Percentiles rank a stretch among this genome's conserved stretches.
These are phyloP conservation scores for Iris pallida DNA, from an alignment of 116 monocot genomes.

Conservation along the genomic window DNA sequence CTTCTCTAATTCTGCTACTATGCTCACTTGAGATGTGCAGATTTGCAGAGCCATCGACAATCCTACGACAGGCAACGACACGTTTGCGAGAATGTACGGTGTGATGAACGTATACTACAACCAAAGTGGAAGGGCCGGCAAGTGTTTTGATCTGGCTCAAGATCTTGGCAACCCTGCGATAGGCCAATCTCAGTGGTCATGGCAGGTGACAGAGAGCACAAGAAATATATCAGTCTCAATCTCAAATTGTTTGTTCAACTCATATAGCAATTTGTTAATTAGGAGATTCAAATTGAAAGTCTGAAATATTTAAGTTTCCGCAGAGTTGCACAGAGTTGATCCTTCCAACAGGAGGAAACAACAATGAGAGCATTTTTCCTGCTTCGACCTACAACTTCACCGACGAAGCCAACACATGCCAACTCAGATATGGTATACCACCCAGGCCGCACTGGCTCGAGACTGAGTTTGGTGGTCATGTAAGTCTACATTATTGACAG, in stretches of 20 bases:
- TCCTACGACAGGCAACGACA: conserved; percentile 22
- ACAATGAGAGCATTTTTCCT: conserved; percentile 32
- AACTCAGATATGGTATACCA: neutral
- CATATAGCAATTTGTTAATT: too few species aligned
- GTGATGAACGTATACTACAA: conserved; percentile 53
- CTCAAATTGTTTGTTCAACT: neutral
- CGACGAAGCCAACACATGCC: neutral
- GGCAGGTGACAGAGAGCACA: conserved; percentile 30
- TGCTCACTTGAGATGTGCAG: conserved; percentile 3
- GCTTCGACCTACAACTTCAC: conserved; percentile 8
- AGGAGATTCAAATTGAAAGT: neutral
- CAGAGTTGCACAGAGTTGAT: conserved; percentile 42
- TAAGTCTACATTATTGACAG: conserved; percentile 8
- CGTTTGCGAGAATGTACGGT: conserved; percentile 24
- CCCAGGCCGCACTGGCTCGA: conserved; percentile 38
- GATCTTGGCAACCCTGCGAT: neutral
- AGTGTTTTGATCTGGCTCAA: conserved; percentile 15
- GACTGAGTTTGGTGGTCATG: conserved; percentile 37
- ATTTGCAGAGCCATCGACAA: conserved; percentile 52
- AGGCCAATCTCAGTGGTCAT: conserved; percentile 25
- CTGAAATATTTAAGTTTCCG: neutral
- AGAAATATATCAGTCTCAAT: neutral
- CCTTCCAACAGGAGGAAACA: conserved; percentile 11
- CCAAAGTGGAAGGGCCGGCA: conserved; percentile 9
- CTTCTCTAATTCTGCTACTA: too few species aligned